phyloP scores from a whole-genome alignment of 2,329 filamentous ascomycete genomes.

The Coleophoma cylindrospora region DNA sequence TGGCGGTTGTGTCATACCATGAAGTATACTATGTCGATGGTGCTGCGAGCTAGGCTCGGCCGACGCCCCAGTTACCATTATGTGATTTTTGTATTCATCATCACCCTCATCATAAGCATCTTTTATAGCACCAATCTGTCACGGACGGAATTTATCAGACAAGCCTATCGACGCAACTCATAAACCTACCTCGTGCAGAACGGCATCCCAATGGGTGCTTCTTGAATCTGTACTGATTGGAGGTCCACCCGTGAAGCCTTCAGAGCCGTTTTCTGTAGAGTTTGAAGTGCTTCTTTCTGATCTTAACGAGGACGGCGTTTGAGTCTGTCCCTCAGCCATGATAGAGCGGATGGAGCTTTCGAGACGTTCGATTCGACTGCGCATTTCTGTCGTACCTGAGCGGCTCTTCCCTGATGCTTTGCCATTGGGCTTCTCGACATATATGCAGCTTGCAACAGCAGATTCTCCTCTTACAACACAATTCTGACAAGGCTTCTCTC shows the following conservation, averaged over 20 bases:
- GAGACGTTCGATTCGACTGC: conserved; percentile 45
- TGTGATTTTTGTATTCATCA: conserved; percentile 25
- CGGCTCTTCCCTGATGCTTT: conserved; percentile 19
- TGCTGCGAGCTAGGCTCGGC: conserved; percentile 1
- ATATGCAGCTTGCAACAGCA: conserved; percentile 33
- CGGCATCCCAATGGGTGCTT: conserved; percentile 53
- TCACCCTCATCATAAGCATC: conserved; percentile 26
- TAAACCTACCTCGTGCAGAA: conserved; percentile 48
- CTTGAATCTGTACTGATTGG: conserved; percentile 21
- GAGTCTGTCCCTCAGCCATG: conserved; percentile 27
- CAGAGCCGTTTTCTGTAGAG: not conserved
- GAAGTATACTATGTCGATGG: conserved; percentile 19
- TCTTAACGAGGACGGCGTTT: not conserved
- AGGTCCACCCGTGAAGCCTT: conserved; percentile 8
- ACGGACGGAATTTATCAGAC: not conserved
- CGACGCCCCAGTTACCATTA: conserved; percentile 20
- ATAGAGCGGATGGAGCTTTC: conserved; percentile 51
- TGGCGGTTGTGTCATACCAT: conserved; percentile 29
- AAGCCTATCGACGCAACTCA: not conserved
- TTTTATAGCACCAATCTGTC: conserved; percentile 17
- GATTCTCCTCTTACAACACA: conserved; percentile 43
- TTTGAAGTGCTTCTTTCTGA: not conserved
- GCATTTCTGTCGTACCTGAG: conserved; percentile 38
- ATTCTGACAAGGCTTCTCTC: conserved; percentile 44
- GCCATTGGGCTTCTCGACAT: conserved; percentile 43